Percentiles rank a stretch among this genome's conserved stretches.
Conservation (phyloP, 1,139 yeast genomes). For the Candida glucosophila region DNA sequence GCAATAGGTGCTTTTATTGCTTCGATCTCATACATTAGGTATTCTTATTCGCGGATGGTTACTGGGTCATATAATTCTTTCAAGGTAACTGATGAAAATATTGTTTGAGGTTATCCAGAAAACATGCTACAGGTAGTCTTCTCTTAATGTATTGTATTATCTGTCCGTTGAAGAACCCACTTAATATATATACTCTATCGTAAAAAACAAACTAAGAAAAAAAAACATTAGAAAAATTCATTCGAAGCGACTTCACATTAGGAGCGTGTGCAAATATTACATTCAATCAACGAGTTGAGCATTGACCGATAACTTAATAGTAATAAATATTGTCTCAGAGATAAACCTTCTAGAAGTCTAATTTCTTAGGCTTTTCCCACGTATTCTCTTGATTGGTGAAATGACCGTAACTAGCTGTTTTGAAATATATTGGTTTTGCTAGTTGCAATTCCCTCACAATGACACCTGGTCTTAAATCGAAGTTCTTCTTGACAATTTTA, state of each 20-base stretch:
- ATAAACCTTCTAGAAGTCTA: slow-evolving; percentile 47
- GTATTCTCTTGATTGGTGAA: slow-evolving; percentile 98
- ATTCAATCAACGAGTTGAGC: slow-evolving; percentile 46
- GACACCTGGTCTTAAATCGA: slow-evolving; percentile 99
- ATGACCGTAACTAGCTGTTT: slow-evolving; percentile 99
- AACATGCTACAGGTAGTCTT: too few species aligned
- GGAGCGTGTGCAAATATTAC: slow-evolving; percentile 3
- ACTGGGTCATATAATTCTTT: too few species aligned
- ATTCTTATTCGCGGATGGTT: slow-evolving; percentile 8
- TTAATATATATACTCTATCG: slow-evolving; percentile 41
- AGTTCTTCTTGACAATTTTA: slow-evolving; percentile 83
- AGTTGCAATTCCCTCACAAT: slow-evolving; percentile 92
- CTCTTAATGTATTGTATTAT: slow-evolving; percentile 1
- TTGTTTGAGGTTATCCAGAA: too few species aligned
- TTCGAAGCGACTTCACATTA: slow-evolving; percentile 7
- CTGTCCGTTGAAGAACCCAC: slow-evolving; percentile 49
- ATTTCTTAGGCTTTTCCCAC: slow-evolving; percentile 96
- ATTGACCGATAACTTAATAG: too few species aligned
- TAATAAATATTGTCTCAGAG: slow-evolving; percentile 21
- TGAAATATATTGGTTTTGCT: slow-evolving; percentile 98
- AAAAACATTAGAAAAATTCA: slow-evolving; percentile 10
- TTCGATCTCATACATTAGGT: slow-evolving; percentile 8
- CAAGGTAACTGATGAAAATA: too few species aligned
- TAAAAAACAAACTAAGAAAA: slow-evolving; percentile 13
- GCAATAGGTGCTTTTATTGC: slow-evolving; percentile 31